Percentiles rank a stretch among this genome's conserved stretches.
phyloP scores from a whole-genome alignment of 176 grass and related monocot genomes.

The Alopecurus myosuroides region DNA sequence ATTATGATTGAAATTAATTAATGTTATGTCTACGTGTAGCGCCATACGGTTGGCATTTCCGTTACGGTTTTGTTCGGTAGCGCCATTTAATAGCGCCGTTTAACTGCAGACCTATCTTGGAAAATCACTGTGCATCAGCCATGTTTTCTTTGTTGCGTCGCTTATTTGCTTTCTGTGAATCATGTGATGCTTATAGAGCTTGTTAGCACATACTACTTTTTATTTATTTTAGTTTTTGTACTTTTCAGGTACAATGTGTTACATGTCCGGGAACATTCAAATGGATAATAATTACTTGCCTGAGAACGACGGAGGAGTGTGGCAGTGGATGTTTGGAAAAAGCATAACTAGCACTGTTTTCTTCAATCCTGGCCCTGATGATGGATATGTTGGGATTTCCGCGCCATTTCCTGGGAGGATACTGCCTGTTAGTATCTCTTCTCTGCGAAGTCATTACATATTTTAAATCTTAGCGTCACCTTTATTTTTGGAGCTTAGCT shows the following conservation, averaged over 20 bases:
- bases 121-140: background rate
- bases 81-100: background rate
- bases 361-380: conserved; percentile 62
- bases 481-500: background rate
- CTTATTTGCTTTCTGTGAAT: background rate
- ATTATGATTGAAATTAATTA: background rate
- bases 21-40: background rate
- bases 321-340: conserved; percentile 98
- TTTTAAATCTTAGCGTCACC: background rate
- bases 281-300: conserved; percentile 83
- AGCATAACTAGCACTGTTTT: conserved; percentile 64
- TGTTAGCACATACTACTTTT: background rate
- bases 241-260: conserved; percentile 73
- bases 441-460: background rate
- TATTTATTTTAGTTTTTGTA: background rate
- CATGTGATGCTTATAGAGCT: background rate
- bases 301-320: conserved; percentile 81
- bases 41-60: background rate
- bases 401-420: conserved; percentile 78
- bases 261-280: conserved; percentile 83
- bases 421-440: conserved; percentile 60
- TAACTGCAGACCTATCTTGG: background rate
- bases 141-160: background rate
- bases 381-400: conserved; percentile 93
- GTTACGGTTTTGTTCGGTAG: background rate